Base-by-base conservation (phyloP, 371 early-diverging fungal genomes). In the Mortierella sp. region DNA sequence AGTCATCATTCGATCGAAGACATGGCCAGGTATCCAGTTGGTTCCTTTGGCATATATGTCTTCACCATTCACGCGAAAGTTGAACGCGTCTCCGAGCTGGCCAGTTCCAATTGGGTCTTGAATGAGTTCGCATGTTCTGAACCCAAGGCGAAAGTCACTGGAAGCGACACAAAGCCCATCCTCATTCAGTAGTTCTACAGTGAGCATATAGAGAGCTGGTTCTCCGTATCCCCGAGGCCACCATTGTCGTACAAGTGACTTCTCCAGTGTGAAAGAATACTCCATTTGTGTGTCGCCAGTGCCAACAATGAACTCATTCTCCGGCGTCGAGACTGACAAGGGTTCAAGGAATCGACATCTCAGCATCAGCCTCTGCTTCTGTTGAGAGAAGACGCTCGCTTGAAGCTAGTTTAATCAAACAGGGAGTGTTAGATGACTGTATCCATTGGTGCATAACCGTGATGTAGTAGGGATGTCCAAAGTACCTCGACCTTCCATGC, bases 1-100 rank as follows among this genome's bases (percentile, higher is more conserved):
- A 2, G 76, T 63, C 58, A 63, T 55, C 25, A 60, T n/a, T 1
- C 44, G 39, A 28, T 74, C 76, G 53, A 78, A 67, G 31, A 69
- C 65, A 54, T 85, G 83, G 13, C 81, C 80, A 6, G 88, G 88
- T 19, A 87, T 83, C 83, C 83, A 84, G 61, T 87, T 87, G 25
- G 80, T 50, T 0, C 86, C 86, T 34, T 73, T 80, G 14, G 67
- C 58, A 55, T 80, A 83, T 6, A 86, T 44, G 28, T 68, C 67
- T 0, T 59, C 34, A n/a, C 67, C 80, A 73, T 86, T 86, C 40
- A 86, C 77, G 0, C 63, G 64, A 54, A 86, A 84, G 28, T 64
- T 81, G 59, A 86, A 86, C 17, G 72, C 47, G 16, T 66, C 74
- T n/a, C 86, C 86, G 7, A 44, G 46, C n/a, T 62, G 34, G 5